These are phyloP conservation scores for Fomitopsis betulina DNA, from an alignment of 1,284 basidiomycete species.

Conservation along the genomic window DNA sequence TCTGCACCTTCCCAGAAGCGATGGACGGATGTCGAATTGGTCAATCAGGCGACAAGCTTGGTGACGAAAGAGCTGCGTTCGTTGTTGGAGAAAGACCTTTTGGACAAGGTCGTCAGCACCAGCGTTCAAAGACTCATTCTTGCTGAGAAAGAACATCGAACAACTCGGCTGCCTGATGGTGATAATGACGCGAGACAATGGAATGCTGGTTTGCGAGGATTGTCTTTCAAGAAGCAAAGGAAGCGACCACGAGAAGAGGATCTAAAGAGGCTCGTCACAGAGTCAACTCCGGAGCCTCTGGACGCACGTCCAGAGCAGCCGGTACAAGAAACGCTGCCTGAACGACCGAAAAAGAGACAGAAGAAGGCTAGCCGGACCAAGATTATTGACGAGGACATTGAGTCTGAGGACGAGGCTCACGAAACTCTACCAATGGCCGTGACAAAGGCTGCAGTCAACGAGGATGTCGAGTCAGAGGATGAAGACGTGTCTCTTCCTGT, in stretches of 20 bases:
- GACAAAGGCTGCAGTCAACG: slow-evolving; percentile 9
- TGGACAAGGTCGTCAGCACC: slow-evolving; percentile 56
- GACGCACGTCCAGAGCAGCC: slow-evolving; percentile 3
- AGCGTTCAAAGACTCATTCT: slow-evolving; percentile 52
- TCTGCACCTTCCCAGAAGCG: slow-evolving; percentile 37
- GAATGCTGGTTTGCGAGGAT: slow-evolving; percentile 44
- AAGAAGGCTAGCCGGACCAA: slow-evolving; percentile 33
- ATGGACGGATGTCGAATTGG: slow-evolving; percentile 56
- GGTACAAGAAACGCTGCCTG: slow-evolving; percentile 19
- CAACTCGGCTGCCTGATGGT: slow-evolving; percentile 17
- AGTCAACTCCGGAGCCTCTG: not conserved
- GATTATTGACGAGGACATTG: slow-evolving; percentile 30
- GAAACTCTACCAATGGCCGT: too few species aligned
- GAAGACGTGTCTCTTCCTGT: slow-evolving; percentile 25
- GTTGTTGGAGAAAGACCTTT: slow-evolving; percentile 66
- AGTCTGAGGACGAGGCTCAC: slow-evolving; percentile 39
- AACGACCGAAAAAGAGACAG: slow-evolving; percentile 42
- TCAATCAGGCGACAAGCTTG: slow-evolving; percentile 54
- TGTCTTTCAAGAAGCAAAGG: slow-evolving; percentile 66
- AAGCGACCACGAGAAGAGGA: slow-evolving; percentile 38
- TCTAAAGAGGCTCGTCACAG: slow-evolving; percentile 16
- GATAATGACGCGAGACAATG: slow-evolving; percentile 10
- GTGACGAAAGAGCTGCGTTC: slow-evolving; percentile 60
- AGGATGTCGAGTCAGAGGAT: slow-evolving; percentile 42
- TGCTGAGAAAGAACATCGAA: slow-evolving; percentile 40